These are phyloP conservation scores for Chaetoscypha palmicola DNA, from an alignment of 2,329 filamentous ascomycete genomes.

Conservation along the genomic window DNA sequence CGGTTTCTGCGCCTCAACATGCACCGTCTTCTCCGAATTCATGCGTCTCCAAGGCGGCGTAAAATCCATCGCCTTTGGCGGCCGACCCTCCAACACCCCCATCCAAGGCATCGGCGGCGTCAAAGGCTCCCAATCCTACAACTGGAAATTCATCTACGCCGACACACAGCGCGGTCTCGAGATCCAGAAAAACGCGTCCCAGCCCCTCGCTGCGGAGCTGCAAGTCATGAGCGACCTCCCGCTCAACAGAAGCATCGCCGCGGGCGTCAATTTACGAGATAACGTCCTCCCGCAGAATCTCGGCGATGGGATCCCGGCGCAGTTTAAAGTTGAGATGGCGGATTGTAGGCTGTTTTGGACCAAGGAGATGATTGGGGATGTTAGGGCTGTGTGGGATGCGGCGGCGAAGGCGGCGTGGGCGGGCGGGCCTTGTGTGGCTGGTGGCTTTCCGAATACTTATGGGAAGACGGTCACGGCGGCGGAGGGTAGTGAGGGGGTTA, in stretches of 20 bases:
- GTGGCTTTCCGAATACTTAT: conserved; percentile 17
- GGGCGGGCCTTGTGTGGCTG: conserved; percentile 31
- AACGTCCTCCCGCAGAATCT: conserved; percentile 28
- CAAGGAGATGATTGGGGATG: conserved; percentile 42
- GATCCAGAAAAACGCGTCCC: conserved; percentile 4
- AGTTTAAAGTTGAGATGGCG: conserved; percentile 54
- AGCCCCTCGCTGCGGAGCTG: conserved; percentile 15
- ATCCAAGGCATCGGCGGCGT: conserved; percentile 62
- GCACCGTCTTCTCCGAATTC: conserved; percentile 49
- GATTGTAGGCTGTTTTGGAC: conserved; percentile 57
- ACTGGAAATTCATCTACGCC: conserved; percentile 17
- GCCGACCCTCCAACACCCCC: conserved; percentile 42
- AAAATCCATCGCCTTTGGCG: conserved; percentile 51
- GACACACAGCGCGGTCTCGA: conserved; percentile 14
- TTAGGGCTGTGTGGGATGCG: conserved; percentile 45
- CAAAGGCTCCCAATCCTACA: conserved; percentile 42
- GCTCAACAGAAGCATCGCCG: conserved; percentile 26
- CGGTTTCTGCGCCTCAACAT: conserved; percentile 53
- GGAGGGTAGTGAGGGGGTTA: neutral
- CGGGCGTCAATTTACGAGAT: conserved; percentile 38
- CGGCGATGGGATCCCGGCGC: conserved; percentile 39
- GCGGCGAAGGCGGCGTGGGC: conserved; percentile 37
- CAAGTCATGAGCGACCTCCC: conserved; percentile 12
- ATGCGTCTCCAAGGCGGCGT: conserved; percentile 46
- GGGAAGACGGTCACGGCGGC: neutral